Percentiles rank a stretch among this genome's conserved stretches.
phyloP scores from a whole-genome alignment of 371 early-diverging fungal species.

The Saksenaea vasiformis region DNA sequence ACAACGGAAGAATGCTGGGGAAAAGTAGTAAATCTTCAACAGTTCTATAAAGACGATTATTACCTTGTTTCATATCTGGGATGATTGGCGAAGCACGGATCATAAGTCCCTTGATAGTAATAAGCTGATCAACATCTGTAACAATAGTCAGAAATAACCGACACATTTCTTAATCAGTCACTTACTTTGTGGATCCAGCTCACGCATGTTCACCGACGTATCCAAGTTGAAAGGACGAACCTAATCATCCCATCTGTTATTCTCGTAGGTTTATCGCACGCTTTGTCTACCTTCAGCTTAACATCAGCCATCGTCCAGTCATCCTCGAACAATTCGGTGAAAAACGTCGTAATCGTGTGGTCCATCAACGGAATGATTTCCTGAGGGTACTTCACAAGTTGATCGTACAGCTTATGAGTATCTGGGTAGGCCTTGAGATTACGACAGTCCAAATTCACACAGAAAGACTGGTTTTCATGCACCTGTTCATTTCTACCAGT shows the following conservation, averaged over 20 bases:
- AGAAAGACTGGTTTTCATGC: conserved; percentile 55
- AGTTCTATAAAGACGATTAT: neutral
- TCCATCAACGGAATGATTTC: conserved; percentile 98
- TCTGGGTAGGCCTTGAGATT: conserved; percentile 79
- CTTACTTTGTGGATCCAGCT: conserved; percentile 86
- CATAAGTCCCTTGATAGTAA: conserved; percentile 95
- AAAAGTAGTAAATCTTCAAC: neutral
- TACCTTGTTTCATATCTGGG: conserved; percentile 92
- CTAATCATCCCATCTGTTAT: conserved; percentile 28
- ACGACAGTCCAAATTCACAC: conserved; percentile 89
- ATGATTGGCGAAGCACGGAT: conserved; percentile 93
- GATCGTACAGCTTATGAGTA: conserved; percentile 73
- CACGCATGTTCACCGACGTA: conserved; percentile 86
- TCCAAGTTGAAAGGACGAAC: conserved; percentile 93
- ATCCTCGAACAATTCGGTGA: conserved; percentile 71
- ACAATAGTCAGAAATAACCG: neutral
- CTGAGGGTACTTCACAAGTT: conserved; percentile 94
- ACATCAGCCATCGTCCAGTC: conserved; percentile 45
- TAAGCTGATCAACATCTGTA: conserved; percentile 95
- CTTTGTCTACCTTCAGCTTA: conserved; percentile 20
- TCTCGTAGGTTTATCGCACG: neutral
- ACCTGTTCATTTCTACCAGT: conserved; percentile 36
- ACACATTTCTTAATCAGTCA: neutral
- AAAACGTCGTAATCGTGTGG: conserved; percentile 82
- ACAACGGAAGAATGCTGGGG: conserved; percentile 88